These are phyloP conservation scores for Salvia splendens DNA, from an alignment of 257 asterid genomes.

Conservation along the genomic window DNA sequence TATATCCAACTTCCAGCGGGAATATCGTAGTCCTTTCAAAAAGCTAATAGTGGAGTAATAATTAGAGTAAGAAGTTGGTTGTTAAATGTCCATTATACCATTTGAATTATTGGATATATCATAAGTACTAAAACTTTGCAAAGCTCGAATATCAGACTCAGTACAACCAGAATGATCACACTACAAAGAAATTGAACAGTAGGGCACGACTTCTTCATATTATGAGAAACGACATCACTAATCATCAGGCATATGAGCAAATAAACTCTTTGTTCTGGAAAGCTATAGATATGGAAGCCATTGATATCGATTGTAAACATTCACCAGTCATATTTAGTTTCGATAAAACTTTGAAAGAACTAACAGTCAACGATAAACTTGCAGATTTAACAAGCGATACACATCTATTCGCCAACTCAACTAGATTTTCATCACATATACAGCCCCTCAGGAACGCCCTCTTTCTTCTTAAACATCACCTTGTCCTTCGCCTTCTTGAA, in stretches of 20 bases:
- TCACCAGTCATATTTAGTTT: conserved; percentile 8
- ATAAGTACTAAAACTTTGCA: too few species aligned
- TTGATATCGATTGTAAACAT: neutral
- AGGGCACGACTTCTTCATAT: too few species aligned
- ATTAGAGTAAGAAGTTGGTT: too few species aligned
- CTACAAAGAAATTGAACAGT: too few species aligned
- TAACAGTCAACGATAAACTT: neutral
- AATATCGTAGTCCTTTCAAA: too few species aligned
- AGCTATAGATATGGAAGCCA: neutral
- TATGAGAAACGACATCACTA: too few species aligned
- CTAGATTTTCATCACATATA: conserved; percentile 47
- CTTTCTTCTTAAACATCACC: conserved; percentile 74
- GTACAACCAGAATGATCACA: too few species aligned
- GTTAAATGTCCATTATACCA: too few species aligned
- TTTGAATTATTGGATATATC: too few species aligned
- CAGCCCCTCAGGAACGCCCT: conserved; percentile 66
- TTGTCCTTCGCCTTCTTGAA: conserved; percentile 68
- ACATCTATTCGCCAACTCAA: neutral
- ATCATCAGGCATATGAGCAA: neutral
- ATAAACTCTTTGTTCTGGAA: neutral
- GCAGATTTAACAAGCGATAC: conserved; percentile 12
- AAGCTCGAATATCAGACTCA: too few species aligned
- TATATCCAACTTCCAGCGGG: too few species aligned
- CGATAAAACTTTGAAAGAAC: conserved; percentile 2
- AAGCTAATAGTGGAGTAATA: too few species aligned